phyloP scores from a whole-genome alignment of 2,329 filamentous ascomycete species.

The Macrophomina phaseolina region DNA sequence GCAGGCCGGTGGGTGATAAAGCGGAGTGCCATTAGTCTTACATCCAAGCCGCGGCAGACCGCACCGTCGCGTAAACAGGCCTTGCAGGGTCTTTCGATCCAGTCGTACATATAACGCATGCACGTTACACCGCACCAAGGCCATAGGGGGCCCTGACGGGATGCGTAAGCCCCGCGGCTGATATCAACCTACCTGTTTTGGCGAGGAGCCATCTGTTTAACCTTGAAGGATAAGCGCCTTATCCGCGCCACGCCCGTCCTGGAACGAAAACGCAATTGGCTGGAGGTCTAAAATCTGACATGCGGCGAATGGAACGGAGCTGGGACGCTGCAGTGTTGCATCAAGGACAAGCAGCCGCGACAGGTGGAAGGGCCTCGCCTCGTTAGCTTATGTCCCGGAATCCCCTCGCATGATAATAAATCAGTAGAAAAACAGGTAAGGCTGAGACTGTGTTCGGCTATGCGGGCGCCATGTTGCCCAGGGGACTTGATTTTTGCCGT shows the following conservation, averaged over 20 bases:
- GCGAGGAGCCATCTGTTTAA: not conserved
- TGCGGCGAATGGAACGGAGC: not conserved
- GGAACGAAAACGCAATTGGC: not conserved
- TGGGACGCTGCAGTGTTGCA: not conserved
- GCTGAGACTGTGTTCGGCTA: no score
- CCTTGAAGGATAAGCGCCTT: not conserved
- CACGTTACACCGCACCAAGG: not conserved
- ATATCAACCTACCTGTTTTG: constrained; percentile 15
- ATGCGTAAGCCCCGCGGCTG: not conserved
- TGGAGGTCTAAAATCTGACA: not conserved
- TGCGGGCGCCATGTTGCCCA: no score
- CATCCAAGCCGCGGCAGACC: not conserved
- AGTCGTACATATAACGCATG: not conserved
- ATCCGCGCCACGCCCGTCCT: not conserved
- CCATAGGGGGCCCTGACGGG: not conserved
- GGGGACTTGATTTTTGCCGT: no score
- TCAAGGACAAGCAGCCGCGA: not conserved
- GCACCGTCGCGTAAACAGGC: not conserved
- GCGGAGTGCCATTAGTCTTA: not conserved
- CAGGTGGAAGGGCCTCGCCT: not conserved
- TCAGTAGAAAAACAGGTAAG: no score
- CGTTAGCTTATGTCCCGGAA: not conserved
- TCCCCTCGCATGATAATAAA: not conserved
- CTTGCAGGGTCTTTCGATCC: not conserved
- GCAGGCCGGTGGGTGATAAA: not conserved